Evolutionary conservation across 2,329 filamentous ascomycete genomes (phyloP), one percentile per base, ranked within the genome.

Genomic region (Penicillium hesseltinei): DNA sequence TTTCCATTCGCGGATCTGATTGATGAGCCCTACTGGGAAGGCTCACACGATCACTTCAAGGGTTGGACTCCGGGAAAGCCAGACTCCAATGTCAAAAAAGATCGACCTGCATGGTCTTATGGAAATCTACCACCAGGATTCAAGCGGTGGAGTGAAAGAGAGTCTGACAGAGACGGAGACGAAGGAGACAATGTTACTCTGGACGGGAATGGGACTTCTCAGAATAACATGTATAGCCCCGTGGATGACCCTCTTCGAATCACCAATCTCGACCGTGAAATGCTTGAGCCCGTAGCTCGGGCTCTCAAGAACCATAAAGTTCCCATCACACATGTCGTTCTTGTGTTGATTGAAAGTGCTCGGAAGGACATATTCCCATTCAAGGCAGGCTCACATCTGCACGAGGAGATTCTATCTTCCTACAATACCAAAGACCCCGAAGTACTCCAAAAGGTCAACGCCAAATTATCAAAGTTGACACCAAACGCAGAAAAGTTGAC

Each of bases 351-450:
- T 69, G 70, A 73, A 54, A 73, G 70, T 51, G 58, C 67, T 10
- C 62, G 70, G 21, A 71, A 72, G 40, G 70, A 71, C 21, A 40
- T 72, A 21, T 73, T 73, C 38, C 70, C 70, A 5, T 59, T 73
- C 8, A 66, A 63, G 46, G 54, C 62, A 27, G 69, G 62, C 1
- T 71, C 70, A 11, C 60, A 66, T 40, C 53, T 72, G 13, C 67
- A 73, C 44, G 40, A 66, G 8, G 54, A 61, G 23, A 67, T 72
- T 10, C 46, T 68, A 29, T 57, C 65, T 3, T 65, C 68, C 5
- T 64, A 69, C 44, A 54, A 56, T 19, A 60, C 54, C n/a, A 42
- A 57, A 17, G 56, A 56, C n/a, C n/a, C 54, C 2, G 43, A 58
- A 11, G 7, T 56, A 5, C 40, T 62, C 3, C 53, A 59, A n/a